A percentile compares a stretch with the other conserved stretches of the same genome.
These are phyloP conservation scores for Solanum rostratum DNA, from an alignment of 257 asterid species.

Conservation along the genomic window DNA sequence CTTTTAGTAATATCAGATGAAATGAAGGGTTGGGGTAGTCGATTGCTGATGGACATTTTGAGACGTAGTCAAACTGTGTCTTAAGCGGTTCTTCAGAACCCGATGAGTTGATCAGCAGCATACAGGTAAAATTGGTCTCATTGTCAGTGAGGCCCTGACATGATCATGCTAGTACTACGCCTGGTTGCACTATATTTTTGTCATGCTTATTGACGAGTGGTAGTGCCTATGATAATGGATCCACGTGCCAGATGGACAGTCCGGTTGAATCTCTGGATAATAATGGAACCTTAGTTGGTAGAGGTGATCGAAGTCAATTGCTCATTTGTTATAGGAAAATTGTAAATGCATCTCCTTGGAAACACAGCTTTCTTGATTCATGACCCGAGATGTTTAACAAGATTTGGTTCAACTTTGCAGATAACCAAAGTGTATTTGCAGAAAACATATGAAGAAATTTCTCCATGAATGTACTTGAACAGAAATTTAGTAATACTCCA, in stretches of 20 bases:
- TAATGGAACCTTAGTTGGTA: background rate
- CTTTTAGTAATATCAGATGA: conserved; percentile 50
- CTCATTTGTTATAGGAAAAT: background rate
- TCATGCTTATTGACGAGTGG: background rate
- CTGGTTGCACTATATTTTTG: background rate
- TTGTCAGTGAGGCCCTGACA: background rate
- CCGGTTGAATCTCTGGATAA: background rate
- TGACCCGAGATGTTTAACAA: background rate
- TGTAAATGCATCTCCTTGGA: background rate
- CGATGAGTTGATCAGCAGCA: background rate
- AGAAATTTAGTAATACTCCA: no score
- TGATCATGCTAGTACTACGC: background rate
- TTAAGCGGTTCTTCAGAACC: background rate
- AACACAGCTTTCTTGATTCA: background rate
- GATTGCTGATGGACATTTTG: conserved; percentile 41
- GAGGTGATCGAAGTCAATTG: background rate
- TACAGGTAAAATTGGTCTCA: background rate
- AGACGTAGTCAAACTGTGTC: conserved; percentile 33
- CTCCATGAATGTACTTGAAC: background rate
- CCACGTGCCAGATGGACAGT: background rate
- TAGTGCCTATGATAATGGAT: background rate
- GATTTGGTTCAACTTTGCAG: background rate
- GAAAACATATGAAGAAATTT: background rate
- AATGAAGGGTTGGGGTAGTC: conserved; percentile 31
- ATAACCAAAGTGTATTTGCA: background rate